A percentile compares a stretch with the other conserved stretches of the same genome.
phyloP scores from a whole-genome alignment of 768 basidiomycete species.

The Chalciporus piperatus region DNA sequence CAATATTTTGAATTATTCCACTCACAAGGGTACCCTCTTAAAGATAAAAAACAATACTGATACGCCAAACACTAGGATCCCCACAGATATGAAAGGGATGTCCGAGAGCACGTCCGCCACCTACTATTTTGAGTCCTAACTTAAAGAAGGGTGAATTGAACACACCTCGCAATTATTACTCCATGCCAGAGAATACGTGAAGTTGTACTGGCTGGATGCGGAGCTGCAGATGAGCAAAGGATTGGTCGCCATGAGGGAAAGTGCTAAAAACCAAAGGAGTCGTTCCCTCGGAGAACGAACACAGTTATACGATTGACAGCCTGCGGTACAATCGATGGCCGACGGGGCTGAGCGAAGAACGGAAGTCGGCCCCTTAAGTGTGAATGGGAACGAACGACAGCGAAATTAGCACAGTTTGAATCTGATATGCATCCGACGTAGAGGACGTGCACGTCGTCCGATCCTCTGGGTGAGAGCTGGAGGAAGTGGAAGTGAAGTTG shows the following conservation, averaged over 20 bases:
- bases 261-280: slow-evolving; percentile 12
- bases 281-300: slow-evolving; percentile 11
- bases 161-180: slow-evolving; percentile 45
- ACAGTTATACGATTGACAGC: background rate
- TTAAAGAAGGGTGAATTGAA: slow-evolving; percentile 10
- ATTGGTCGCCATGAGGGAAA: slow-evolving; percentile 19
- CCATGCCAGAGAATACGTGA: slow-evolving; percentile 33
- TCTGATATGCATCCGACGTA: slow-evolving; percentile 3
- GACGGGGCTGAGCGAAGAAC: background rate
- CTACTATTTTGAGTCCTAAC: slow-evolving; percentile 31
- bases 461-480: background rate
- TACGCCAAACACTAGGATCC: slow-evolving; percentile 60
- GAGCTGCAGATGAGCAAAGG: slow-evolving; percentile 11
- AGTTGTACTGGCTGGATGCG: slow-evolving; percentile 17
- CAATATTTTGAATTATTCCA: slow-evolving; percentile 2
- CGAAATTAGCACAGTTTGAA: slow-evolving; percentile 8
- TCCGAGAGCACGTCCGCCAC: slow-evolving; percentile 57
- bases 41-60: slow-evolving; percentile 54
- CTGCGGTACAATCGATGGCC: slow-evolving; percentile 4
- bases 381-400: slow-evolving; percentile 3
- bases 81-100: slow-evolving; percentile 65
- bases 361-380: background rate
- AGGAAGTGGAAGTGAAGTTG: background rate
- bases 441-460: background rate
- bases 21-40: slow-evolving; percentile 53